Base-by-base conservation (phyloP, 2,329 filamentous ascomycete species). In the Capronia americana region DNA sequence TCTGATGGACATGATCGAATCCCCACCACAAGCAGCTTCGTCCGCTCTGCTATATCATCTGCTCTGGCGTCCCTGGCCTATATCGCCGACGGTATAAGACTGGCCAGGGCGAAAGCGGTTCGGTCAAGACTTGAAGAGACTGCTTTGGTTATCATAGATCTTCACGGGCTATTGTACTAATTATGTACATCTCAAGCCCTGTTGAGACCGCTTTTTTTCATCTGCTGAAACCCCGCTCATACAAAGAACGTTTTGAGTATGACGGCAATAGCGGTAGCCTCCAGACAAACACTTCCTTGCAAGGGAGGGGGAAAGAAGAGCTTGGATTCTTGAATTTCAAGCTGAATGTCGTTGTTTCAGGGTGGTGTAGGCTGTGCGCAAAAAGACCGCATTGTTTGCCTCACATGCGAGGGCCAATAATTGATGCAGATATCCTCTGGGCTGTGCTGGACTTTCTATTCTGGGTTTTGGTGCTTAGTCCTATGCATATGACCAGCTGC, bases 1-100 rank as follows among this genome's bases (percentile, higher is more conserved):
- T 46, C 51, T 48, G 54, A 32, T 55, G 26, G 32, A 48, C 32
- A 34, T 30, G 24, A 11, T 30, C 34, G 34, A 46, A 20, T 34
- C n/a, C 53, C 28, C 53, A 51, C 48, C 63, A 65, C 56, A 65
- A 61, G 63, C 63, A 53, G 56, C 46, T 17, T 56, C 57, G 63
- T 34, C 55, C 34, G 57, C 50, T 20, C 46, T 26, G 63, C 56
- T 32, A 48, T 53, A n/a, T 59, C 57, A 50, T 50, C 28, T 50
- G 12, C 46, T 44, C 26, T 32, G 24, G n/a, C 30, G 12, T 24
- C 23, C 34, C 20, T 24, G 10, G 17, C 26, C 20, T n/a, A 51
- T 12, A n/a, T n/a, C 11, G 4, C 46, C 14, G 46, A 26, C 20
- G 6, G 11, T 3, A 2, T n/a, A 26, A 8, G 11, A 44, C 30